These are phyloP conservation scores for Pistacia integerrima DNA, from an alignment of 345 rosid species.

Conservation along the genomic window DNA sequence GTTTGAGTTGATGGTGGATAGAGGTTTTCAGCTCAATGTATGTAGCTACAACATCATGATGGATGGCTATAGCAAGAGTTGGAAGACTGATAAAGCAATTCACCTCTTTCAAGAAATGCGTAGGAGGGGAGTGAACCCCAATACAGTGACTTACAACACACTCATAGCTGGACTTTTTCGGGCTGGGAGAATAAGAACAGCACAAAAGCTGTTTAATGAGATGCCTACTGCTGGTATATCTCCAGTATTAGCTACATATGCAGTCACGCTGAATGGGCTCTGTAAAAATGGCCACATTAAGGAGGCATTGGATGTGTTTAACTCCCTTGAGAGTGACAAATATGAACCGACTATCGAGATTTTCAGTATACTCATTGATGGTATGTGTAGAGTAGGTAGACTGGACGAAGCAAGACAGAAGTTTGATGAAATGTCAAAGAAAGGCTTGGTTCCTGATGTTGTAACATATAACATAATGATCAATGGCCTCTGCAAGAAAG, in stretches of 20 bases:
- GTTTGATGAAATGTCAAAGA: neutral
- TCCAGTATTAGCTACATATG: slow-evolving; percentile 15
- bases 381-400: slow-evolving; percentile 39
- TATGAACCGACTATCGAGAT: slow-evolving; percentile 24
- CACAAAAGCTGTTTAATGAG: slow-evolving; percentile 23
- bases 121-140: slow-evolving; percentile 25
- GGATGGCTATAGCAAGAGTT: slow-evolving; percentile 33
- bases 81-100: slow-evolving; percentile 29
- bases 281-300: slow-evolving; percentile 24
- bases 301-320: slow-evolving; percentile 27
- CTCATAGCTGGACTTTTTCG: slow-evolving; percentile 33
- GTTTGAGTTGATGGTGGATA: slow-evolving; percentile 24
- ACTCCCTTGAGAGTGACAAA: slow-evolving; percentile 12
- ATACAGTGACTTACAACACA: slow-evolving; percentile 24
- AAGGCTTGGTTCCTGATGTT: slow-evolving; percentile 17
- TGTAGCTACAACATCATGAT: slow-evolving; percentile 36
- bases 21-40: slow-evolving; percentile 28
- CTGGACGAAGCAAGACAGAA: slow-evolving; percentile 14
- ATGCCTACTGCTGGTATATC: slow-evolving; percentile 15
- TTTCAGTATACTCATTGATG: slow-evolving; percentile 34
- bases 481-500: slow-evolving; percentile 24
- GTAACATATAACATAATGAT: slow-evolving; percentile 25
- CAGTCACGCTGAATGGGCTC: slow-evolving; percentile 24
- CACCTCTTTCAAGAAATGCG: slow-evolving; percentile 30
- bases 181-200: slow-evolving; percentile 34